These are phyloP conservation scores for Leishmania major DNA, from an alignment of 208 protist genomes.

Conservation along the genomic window DNA sequence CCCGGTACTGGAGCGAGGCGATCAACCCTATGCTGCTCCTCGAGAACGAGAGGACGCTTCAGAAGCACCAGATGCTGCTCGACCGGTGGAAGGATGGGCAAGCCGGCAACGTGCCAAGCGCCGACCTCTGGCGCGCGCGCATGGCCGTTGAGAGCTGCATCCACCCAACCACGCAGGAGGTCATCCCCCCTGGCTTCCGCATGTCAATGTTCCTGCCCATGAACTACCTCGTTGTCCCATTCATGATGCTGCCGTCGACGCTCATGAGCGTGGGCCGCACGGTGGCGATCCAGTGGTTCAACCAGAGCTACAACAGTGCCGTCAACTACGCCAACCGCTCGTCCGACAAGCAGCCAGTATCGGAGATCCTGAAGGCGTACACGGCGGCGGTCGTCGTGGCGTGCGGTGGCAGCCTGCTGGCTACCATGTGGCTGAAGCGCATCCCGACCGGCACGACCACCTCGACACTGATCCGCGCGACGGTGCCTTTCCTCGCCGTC, in stretches of 20 bases:
- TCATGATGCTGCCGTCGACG: slow-evolving; percentile 89
- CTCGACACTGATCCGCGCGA: slow-evolving; percentile 72
- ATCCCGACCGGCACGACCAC: slow-evolving; percentile 52
- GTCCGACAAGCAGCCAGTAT: slow-evolving; percentile 83
- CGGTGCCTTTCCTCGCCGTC: slow-evolving; percentile 89
- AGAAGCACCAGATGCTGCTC: slow-evolving; percentile 50
- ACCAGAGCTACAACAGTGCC: slow-evolving; percentile 94
- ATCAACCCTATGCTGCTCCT: slow-evolving; percentile 81
- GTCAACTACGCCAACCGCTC: slow-evolving; percentile 96
- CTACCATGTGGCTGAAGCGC: slow-evolving; percentile 64
- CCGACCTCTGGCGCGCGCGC: slow-evolving; percentile 88
- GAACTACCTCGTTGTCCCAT: slow-evolving; percentile 90
- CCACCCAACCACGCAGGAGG: slow-evolving; percentile 91
- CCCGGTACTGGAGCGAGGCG: slow-evolving; percentile 85
- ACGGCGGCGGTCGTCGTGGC: slow-evolving; percentile 75
- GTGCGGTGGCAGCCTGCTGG: slow-evolving; percentile 58
- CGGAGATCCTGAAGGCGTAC: slow-evolving; percentile 84
- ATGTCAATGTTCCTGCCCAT: slow-evolving; percentile 93
- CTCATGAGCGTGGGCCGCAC: slow-evolving; percentile 67
- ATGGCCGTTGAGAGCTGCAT: slow-evolving; percentile 84
- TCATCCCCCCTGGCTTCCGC: slow-evolving; percentile 88
- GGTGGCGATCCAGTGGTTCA: slow-evolving; percentile 92
- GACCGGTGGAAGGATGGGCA: slow-evolving; percentile 52
- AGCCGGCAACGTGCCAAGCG: slow-evolving; percentile 37
- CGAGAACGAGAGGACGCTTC: slow-evolving; percentile 55